A percentile compares a stretch with the other conserved stretches of the same genome.
phyloP scores from a whole-genome alignment of 2,329 filamentous ascomycete species.

The Pseudonectria foliicola region DNA sequence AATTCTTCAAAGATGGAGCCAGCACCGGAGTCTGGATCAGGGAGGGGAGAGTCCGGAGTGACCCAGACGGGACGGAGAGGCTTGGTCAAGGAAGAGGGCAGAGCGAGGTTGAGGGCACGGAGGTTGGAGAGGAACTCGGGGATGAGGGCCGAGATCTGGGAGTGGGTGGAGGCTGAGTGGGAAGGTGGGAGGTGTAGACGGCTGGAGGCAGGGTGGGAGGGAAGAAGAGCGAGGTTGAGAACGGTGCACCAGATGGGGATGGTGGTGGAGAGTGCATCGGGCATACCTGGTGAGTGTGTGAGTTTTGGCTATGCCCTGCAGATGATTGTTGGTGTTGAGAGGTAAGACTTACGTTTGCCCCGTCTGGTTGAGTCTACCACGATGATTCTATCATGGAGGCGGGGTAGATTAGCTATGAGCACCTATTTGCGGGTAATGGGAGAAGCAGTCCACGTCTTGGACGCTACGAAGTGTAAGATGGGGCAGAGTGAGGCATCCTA shows the following conservation, averaged over 20 bases:
- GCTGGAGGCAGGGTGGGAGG: constrained; percentile 39
- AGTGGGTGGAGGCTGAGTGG: constrained; percentile 63
- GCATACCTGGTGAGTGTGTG: constrained; percentile 56
- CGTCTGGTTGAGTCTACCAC: constrained; percentile 89
- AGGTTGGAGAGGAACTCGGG: constrained; percentile 47
- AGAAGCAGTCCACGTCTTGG: not conserved
- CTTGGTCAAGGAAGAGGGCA: constrained; percentile 54
- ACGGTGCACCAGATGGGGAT: constrained; percentile 91
- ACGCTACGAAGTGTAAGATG: too few relatives aligned
- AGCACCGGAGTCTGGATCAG: constrained; percentile 21
- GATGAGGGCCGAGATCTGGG: constrained; percentile 63
- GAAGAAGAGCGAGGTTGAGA: constrained; percentile 73
- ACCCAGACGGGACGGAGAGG: constrained; percentile 77
- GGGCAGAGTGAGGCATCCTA: too few relatives aligned
- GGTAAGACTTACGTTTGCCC: constrained; percentile 61
- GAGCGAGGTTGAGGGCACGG: constrained; percentile 47
- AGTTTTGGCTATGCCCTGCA: too few relatives aligned
- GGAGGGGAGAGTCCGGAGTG: constrained; percentile 56
- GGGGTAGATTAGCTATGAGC: too few relatives aligned
- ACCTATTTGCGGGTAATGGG: too few relatives aligned
- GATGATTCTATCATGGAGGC: constrained; percentile 48
- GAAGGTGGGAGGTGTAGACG: constrained; percentile 63
- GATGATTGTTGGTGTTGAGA: not conserved
- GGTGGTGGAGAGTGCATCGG: constrained; percentile 89
- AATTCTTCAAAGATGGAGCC: constrained; percentile 46